Conservation (phyloP, 2,329 filamentous ascomycete genomes). For the Apiospora hydei region DNA sequence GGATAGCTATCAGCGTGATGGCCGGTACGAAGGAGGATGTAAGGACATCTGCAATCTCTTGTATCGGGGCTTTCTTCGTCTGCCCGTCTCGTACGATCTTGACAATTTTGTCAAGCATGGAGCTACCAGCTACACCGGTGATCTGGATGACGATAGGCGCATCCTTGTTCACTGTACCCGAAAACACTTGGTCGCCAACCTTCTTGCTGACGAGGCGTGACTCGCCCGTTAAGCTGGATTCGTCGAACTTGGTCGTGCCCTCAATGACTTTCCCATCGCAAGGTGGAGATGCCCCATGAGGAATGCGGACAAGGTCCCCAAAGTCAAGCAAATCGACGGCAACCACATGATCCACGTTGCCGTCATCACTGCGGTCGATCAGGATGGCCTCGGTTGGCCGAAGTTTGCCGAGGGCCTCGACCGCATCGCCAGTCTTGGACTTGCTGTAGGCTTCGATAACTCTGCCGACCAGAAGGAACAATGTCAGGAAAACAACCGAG, state of each 20-base stretch:
- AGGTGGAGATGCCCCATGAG: conserved; percentile 82
- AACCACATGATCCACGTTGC: conserved; percentile 49
- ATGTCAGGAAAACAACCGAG: conserved; percentile 87
- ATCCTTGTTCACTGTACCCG: conserved; percentile 78
- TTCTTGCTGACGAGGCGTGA: conserved; percentile 71
- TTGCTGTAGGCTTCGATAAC: conserved; percentile 90
- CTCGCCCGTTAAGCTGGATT: conserved; percentile 88
- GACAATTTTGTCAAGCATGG: conserved; percentile 83
- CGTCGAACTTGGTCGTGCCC: conserved; percentile 77
- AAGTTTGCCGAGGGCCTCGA: conserved; percentile 79
- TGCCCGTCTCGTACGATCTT: conserved; percentile 80
- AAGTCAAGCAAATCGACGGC: conserved; percentile 76
- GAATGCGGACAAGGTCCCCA: conserved; percentile 77
- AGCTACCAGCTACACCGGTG: conserved; percentile 70
- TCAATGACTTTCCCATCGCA: conserved; percentile 76
- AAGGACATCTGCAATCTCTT: conserved; percentile 74
- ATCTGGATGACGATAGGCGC: conserved; percentile 68
- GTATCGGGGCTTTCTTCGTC: conserved; percentile 76
- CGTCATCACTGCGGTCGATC: conserved; percentile 55
- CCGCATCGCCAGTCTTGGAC: conserved; percentile 85
- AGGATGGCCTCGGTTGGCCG: conserved; percentile 79
- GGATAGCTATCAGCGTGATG: conserved; percentile 72
- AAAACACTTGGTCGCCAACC: conserved; percentile 69
- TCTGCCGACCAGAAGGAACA: conserved; percentile 81
- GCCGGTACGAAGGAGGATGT: conserved; percentile 81